Conservation (phyloP, 306 rosid species). For the Nissolia schottii region DNA sequence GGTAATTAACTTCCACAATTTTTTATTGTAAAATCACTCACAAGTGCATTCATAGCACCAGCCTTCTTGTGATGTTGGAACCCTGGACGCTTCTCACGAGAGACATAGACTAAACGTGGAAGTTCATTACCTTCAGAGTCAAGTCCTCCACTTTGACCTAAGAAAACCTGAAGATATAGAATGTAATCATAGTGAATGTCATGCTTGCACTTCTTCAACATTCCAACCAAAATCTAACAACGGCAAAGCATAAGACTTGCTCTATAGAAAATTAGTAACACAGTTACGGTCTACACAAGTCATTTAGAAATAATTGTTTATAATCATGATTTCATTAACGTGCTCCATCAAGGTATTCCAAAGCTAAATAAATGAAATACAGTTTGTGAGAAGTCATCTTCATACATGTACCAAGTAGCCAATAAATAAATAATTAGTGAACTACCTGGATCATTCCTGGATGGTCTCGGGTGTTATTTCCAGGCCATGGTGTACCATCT, state of each 20-base stretch:
- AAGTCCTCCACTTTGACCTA: slow-evolving; percentile 95
- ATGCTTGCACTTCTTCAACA: not conserved
- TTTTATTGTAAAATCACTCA: slow-evolving; percentile 35
- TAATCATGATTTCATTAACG: not conserved
- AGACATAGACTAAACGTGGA: slow-evolving; percentile 89
- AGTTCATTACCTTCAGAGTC: slow-evolving; percentile 96
- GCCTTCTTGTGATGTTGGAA: slow-evolving; percentile 99
- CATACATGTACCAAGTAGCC: not conserved
- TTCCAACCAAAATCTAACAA: not conserved
- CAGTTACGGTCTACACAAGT: not conserved
- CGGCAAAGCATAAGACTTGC: not conserved
- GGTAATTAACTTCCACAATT: not conserved
- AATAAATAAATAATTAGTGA: not conserved
- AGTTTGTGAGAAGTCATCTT: not conserved
- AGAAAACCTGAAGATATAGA: slow-evolving; percentile 68
- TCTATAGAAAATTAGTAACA: not conserved
- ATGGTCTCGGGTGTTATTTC: slow-evolving; percentile 97
- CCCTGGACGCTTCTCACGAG: slow-evolving; percentile 99
- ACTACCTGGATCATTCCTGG: slow-evolving; percentile 97
- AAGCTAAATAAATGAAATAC: not conserved
- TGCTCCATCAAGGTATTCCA: slow-evolving; percentile 6
- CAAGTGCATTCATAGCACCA: slow-evolving; percentile 99
- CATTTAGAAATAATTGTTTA: not conserved
- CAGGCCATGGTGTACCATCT: slow-evolving; percentile 99
- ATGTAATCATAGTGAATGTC: not conserved